Evolutionary conservation across 1,284 basidiomycete species (phyloP).

Genomic region (Agaricales sp.): DNA sequence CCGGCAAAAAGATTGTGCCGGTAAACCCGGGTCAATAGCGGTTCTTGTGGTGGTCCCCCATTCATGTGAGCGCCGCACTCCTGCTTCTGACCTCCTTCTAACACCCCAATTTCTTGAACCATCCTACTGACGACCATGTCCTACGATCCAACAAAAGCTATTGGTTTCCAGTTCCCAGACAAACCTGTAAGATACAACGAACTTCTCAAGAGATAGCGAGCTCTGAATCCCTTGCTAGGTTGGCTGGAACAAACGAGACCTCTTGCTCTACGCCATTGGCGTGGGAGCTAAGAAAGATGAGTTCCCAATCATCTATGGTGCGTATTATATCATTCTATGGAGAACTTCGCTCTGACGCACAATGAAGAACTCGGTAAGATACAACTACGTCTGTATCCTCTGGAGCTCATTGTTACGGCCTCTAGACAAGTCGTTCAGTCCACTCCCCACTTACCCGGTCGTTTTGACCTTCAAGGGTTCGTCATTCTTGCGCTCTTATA

Average conservation of each 20-base stretch:
- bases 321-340: slow-evolving; percentile 12
- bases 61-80: no score
- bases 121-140: slow-evolving; percentile 19
- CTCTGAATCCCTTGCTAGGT: slow-evolving; percentile 30
- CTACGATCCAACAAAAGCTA: slow-evolving; percentile 37
- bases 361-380: slow-evolving; percentile 31
- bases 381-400: background rate
- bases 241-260: slow-evolving; percentile 61
- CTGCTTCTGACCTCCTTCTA: no score
- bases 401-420: background rate
- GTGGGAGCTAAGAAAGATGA: slow-evolving; percentile 65
- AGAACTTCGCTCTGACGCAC: slow-evolving; percentile 6
- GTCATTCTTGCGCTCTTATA: background rate
- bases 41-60: no score
- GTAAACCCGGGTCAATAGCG: no score
- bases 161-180: slow-evolving; percentile 33
- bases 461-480: slow-evolving; percentile 48
- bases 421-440: slow-evolving; percentile 36
- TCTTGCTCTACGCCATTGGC: slow-evolving; percentile 57
- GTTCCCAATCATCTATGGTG: slow-evolving; percentile 52
- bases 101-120: no score
- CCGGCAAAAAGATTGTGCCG: no score
- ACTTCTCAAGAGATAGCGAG: background rate
- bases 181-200: slow-evolving; percentile 28
- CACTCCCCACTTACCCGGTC: slow-evolving; percentile 46